A percentile compares a stretch with the other conserved stretches of the same genome.
These are phyloP conservation scores for Parathielavia appendiculata DNA, from an alignment of 495 filamentous ascomycete species.

Conservation along the genomic window DNA sequence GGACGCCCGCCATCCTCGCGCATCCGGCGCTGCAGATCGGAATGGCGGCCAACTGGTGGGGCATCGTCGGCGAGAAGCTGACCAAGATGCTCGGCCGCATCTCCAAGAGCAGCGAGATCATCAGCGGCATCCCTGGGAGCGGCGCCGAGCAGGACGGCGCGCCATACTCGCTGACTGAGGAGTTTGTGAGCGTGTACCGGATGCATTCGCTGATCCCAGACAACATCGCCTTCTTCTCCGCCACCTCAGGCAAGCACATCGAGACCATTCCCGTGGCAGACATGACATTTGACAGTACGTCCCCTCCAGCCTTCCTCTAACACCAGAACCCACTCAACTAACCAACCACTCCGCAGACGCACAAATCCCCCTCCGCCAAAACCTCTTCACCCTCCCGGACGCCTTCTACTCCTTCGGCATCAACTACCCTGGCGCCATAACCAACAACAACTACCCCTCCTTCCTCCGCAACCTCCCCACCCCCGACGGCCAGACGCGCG, in stretches of 20 bases:
- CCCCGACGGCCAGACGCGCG: slow-evolving; percentile 18
- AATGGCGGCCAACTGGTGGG: slow-evolving; percentile 45
- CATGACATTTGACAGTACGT: slow-evolving; percentile 25
- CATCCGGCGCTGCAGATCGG: slow-evolving; percentile 38
- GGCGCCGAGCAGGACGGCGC: slow-evolving; percentile 34
- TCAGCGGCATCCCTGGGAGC: slow-evolving; percentile 40
- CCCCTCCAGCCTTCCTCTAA: background rate
- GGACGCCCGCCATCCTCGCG: slow-evolving; percentile 43
- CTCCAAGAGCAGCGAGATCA: slow-evolving; percentile 33
- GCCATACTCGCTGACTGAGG: slow-evolving; percentile 41
- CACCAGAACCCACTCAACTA: background rate
- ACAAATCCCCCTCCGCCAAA: slow-evolving; percentile 24
- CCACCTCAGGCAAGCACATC: slow-evolving; percentile 23
- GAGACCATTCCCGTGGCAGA: slow-evolving; percentile 20
- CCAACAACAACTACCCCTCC: slow-evolving; percentile 36
- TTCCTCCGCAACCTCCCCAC: slow-evolving; percentile 35
- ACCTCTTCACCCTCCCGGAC: slow-evolving; percentile 33
- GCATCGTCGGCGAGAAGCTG: slow-evolving; percentile 38
- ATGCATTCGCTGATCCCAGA: slow-evolving; percentile 43
- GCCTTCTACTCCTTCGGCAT: slow-evolving; percentile 45
- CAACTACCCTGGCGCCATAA: slow-evolving; percentile 43
- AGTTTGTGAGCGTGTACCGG: slow-evolving; percentile 43
- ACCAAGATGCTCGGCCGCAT: slow-evolving; percentile 37
- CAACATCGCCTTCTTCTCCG: slow-evolving; percentile 39
- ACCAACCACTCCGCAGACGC: slow-evolving; percentile 16